These are phyloP conservation scores for Fusarium sp. DNA, from an alignment of 2,329 filamentous ascomycete genomes.

Conservation along the genomic window DNA sequence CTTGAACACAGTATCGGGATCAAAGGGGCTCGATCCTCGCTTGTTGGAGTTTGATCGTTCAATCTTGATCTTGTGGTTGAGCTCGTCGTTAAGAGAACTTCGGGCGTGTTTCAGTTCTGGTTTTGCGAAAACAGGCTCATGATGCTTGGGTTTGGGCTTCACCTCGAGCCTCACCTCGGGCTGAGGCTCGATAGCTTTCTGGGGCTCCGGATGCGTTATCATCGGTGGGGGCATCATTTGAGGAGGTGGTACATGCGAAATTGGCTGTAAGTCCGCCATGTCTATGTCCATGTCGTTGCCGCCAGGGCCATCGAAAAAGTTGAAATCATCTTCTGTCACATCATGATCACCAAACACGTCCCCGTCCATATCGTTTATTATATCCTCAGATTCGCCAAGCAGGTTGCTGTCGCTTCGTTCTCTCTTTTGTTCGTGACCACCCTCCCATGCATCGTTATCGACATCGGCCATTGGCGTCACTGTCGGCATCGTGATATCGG, in stretches of 20 bases:
- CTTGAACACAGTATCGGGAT: conserved; percentile 68
- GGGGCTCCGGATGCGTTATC: conserved; percentile 27
- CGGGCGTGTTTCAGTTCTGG: conserved; percentile 69
- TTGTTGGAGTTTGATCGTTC: conserved; percentile 55
- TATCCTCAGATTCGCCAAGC: conserved; percentile 64
- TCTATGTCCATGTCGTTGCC: conserved; percentile 53
- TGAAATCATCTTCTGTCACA: conserved; percentile 86
- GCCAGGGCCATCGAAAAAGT: conserved; percentile 76
- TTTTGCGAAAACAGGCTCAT: conserved; percentile 64
- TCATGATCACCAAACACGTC: conserved; percentile 79
- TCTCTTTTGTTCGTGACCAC: conserved; percentile 56
- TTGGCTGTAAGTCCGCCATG: conserved; percentile 42
- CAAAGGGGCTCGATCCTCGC: conserved; percentile 67
- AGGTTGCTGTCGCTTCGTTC: conserved; percentile 57
- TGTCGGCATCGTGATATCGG: conserved; percentile 41
- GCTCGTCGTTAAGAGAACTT: conserved; percentile 61
- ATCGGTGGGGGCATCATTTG: conserved; percentile 13
- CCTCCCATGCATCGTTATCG: conserved; percentile 50
- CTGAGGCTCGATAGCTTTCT: conserved; percentile 22
- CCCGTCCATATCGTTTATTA: conserved; percentile 76
- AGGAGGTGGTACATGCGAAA: conserved; percentile 15
- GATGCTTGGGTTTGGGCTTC: conserved; percentile 36
- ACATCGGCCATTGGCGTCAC: conserved; percentile 35
- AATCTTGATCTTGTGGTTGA: conserved; percentile 47
- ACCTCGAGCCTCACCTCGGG: conserved; percentile 24